Base-by-base conservation (phyloP, 2,329 filamentous ascomycete genomes). In the Hymenoscyphus scutula region DNA sequence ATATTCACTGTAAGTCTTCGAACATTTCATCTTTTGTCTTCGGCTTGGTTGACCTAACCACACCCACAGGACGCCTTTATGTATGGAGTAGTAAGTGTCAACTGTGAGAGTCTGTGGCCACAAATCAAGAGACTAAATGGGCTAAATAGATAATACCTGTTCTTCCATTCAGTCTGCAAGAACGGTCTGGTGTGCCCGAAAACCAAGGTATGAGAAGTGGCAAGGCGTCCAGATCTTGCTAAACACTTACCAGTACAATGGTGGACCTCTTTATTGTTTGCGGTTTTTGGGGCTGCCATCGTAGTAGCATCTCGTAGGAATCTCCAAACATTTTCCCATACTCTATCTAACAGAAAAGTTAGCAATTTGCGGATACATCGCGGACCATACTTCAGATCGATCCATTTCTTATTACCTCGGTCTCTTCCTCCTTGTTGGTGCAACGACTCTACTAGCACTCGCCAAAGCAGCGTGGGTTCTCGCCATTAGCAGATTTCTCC, bases 391-490 rank as follows among this genome's bases (percentile, higher is more conserved):
- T 38, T 32, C 53, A 13, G 25, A 37, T 32, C 25, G 53, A 32
- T 17, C 30, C 23, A 56, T 27, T 70, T 85, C 88, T 0, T 76
- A 91, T 6, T 76, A 91, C 1, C 63, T 84, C 0, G 88, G 89
- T 0, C 77, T 91, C 1, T 32, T 64, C 1, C 19, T 60, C 5
- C 27, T 58, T 15, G 64, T 55, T 30, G 87, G 79, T 0, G 80
- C 86, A 3, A 92, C 89, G 0, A 75, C 87, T 0, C 74, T 91
- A 69, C 77, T 92, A 1, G 88, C 87, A 66, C 76, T 90, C 6
- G 88, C 87, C 4, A 82, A 79, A 34, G 81, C 79, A n/a, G 81
- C 89, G 56, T 81, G 77, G 0, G 73, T 90, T 0, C 78, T 90
- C 41, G 76, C 89, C 17, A 76, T 82, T 1, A 89, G 86, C 0